These are phyloP conservation scores for Talaromyces amestolkiae DNA, from an alignment of 2,329 filamentous ascomycete species.

Conservation along the genomic window DNA sequence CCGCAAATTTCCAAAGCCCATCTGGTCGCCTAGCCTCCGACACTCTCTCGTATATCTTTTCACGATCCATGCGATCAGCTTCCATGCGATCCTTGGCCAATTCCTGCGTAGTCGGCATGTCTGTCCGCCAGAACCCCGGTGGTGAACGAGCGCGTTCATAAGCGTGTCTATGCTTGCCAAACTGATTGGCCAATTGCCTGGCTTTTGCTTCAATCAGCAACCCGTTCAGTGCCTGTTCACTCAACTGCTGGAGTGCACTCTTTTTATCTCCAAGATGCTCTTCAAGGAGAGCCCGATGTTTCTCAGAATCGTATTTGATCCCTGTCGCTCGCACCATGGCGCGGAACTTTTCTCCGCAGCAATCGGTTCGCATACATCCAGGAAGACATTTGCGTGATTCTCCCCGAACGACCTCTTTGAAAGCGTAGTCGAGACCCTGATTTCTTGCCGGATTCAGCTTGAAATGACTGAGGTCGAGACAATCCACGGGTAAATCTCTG, in stretches of 20 bases:
- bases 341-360: conserved; percentile 71
- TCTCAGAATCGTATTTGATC: conserved; percentile 23
- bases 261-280: conserved; percentile 53
- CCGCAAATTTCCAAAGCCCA: conserved; percentile 76
- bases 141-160: conserved; percentile 71
- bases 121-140: conserved; percentile 85
- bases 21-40: conserved; percentile 75
- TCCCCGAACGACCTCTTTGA: conserved; percentile 69
- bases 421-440: conserved; percentile 69
- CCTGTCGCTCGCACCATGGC: conserved; percentile 55
- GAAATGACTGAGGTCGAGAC: conserved; percentile 70
- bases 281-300: conserved; percentile 40
- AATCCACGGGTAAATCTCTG: conserved; percentile 56
- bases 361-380: conserved; percentile 71
- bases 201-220: conserved; percentile 74
- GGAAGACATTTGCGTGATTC: conserved; percentile 67
- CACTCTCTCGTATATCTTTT: conserved; percentile 69
- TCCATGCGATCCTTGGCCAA: conserved; percentile 62
- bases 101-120: conserved; percentile 88
- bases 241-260: conserved; percentile 49
- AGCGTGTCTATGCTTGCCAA: conserved; percentile 73
- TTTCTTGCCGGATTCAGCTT: conserved; percentile 74
- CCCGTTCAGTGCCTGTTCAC: conserved; percentile 55
- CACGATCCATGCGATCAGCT: conserved; percentile 61
- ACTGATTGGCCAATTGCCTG: conserved; percentile 68